These are phyloP conservation scores for Termitomyces sp. DNA, from an alignment of 768 basidiomycete species.

Conservation along the genomic window DNA sequence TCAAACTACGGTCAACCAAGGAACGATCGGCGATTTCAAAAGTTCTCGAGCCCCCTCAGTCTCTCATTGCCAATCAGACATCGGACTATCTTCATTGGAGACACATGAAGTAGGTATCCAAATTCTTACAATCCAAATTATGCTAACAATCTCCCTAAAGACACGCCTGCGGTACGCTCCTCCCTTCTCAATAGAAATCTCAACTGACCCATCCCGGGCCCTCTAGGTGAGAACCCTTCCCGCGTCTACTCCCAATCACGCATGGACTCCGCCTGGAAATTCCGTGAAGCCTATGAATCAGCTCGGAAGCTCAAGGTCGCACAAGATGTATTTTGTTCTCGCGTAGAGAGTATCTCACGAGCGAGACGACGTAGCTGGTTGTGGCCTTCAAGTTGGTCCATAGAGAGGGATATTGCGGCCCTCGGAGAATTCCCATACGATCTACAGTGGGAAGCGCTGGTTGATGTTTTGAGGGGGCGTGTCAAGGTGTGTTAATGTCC, in stretches of 20 bases:
- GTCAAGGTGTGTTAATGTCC: slow-evolving; percentile 51
- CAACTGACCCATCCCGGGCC: neutral
- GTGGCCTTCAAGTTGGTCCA: slow-evolving; percentile 4
- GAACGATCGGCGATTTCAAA: slow-evolving; percentile 68
- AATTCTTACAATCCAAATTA: neutral
- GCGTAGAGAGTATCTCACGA: slow-evolving; percentile 31
- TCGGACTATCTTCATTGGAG: slow-evolving; percentile 52
- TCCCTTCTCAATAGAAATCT: slow-evolving; percentile 4
- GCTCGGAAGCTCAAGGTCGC: slow-evolving; percentile 62
- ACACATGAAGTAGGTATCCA: slow-evolving; percentile 63
- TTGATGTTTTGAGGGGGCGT: slow-evolving; percentile 68
- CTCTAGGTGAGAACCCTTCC: slow-evolving; percentile 54
- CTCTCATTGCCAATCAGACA: slow-evolving; percentile 36
- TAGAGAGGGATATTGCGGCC: slow-evolving; percentile 6
- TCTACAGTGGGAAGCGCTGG: slow-evolving; percentile 66
- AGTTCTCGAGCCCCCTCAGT: slow-evolving; percentile 72
- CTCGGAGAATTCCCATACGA: slow-evolving; percentile 59
- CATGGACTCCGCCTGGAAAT: slow-evolving; percentile 66
- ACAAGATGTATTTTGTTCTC: slow-evolving; percentile 66
- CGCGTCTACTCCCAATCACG: slow-evolving; percentile 44
- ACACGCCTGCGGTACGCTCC: slow-evolving; percentile 57
- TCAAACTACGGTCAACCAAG: slow-evolving; percentile 68
- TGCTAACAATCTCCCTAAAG: slow-evolving; percentile 25
- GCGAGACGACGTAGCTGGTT: slow-evolving; percentile 4
- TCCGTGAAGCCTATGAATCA: slow-evolving; percentile 68